phyloP scores from a whole-genome alignment of 2,329 filamentous ascomycete species.

The Xylariaceae sp. region DNA sequence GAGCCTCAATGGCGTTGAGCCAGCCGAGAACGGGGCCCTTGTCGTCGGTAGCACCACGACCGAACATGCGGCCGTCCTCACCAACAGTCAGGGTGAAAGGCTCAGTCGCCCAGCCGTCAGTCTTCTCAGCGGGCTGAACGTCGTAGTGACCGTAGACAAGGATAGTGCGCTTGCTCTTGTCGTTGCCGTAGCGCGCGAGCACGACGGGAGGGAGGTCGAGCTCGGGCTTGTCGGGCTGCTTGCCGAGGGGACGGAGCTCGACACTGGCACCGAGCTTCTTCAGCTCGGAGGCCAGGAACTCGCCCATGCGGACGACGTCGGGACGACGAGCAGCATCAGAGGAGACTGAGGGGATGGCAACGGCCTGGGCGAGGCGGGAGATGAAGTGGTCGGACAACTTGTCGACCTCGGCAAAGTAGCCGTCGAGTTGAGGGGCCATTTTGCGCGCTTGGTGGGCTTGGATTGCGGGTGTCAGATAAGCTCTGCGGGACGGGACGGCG shows the following conservation, averaged over 20 bases:
- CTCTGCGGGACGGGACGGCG: slow-evolving; percentile 25
- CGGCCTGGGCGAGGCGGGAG: slow-evolving; percentile 81
- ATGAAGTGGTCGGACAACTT: slow-evolving; percentile 74
- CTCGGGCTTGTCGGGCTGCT: slow-evolving; percentile 85
- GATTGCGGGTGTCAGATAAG: slow-evolving; percentile 50
- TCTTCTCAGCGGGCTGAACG: slow-evolving; percentile 88
- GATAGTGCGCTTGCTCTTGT: slow-evolving; percentile 89
- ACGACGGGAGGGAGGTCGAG: slow-evolving; percentile 91
- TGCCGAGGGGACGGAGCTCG: slow-evolving; percentile 79
- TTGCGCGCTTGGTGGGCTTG: slow-evolving; percentile 58
- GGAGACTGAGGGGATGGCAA: slow-evolving; percentile 92
- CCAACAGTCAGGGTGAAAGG: slow-evolving; percentile 86
- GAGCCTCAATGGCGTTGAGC: slow-evolving; percentile 96
- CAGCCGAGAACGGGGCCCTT: slow-evolving; percentile 96
- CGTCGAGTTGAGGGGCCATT: slow-evolving; percentile 87
- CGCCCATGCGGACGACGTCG: slow-evolving; percentile 94
- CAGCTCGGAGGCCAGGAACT: slow-evolving; percentile 82
- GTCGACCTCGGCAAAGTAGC: slow-evolving; percentile 92
- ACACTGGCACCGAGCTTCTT: slow-evolving; percentile 79
- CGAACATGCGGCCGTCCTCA: slow-evolving; percentile 91
- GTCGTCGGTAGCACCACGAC: slow-evolving; percentile 92
- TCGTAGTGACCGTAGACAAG: slow-evolving; percentile 98
- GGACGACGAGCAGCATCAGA: slow-evolving; percentile 81
- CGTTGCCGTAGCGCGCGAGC: slow-evolving; percentile 84
- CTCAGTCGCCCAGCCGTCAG: slow-evolving; percentile 93